Percentiles rank a stretch among this genome's conserved stretches.
These are phyloP conservation scores for Lasiosphaeria hispida DNA, from an alignment of 495 filamentous ascomycete genomes.

Conservation along the genomic window DNA sequence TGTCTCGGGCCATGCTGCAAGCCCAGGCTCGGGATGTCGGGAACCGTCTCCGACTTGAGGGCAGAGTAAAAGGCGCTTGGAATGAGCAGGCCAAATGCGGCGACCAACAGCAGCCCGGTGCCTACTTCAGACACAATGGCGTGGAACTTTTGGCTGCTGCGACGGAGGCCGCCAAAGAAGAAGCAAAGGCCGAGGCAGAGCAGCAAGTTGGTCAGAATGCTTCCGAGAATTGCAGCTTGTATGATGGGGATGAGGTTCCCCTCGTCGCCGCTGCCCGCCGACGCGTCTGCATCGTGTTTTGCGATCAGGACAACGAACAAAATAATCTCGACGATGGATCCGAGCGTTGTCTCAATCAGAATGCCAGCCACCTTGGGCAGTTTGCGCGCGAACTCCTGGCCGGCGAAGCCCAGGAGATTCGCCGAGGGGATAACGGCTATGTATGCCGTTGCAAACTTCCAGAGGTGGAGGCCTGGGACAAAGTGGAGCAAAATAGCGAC, in stretches of 20 bases:
- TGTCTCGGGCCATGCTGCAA: background rate
- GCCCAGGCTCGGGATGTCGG: background rate
- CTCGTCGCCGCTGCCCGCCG: constrained; percentile 15
- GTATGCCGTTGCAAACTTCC: constrained; percentile 18
- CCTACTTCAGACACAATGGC: constrained; percentile 67
- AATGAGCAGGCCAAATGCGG: constrained; percentile 33
- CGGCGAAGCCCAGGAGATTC: constrained; percentile 81
- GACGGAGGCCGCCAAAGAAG: constrained; percentile 39
- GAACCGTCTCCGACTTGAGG: constrained; percentile 23
- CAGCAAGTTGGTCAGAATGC: constrained; percentile 36
- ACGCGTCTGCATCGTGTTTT: constrained; percentile 12
- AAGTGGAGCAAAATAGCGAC: constrained; percentile 36
- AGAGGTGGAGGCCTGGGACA: constrained; percentile 38
- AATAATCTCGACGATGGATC: constrained; percentile 71
- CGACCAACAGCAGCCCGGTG: constrained; percentile 72
- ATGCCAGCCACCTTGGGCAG: constrained; percentile 74
- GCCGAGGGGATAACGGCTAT: constrained; percentile 70
- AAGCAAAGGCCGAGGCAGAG: constrained; percentile 49
- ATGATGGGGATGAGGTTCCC: constrained; percentile 63
- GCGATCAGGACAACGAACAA: constrained; percentile 71
- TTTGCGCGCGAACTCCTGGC: constrained; percentile 76
- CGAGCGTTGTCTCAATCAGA: constrained; percentile 63
- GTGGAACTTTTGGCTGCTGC: constrained; percentile 24
- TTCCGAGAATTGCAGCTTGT: constrained; percentile 40
- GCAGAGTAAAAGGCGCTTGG: constrained; percentile 38